Evolutionary conservation across 139 green algal genomes (phyloP).

Genomic region (Chlorella ohadii): DNA sequence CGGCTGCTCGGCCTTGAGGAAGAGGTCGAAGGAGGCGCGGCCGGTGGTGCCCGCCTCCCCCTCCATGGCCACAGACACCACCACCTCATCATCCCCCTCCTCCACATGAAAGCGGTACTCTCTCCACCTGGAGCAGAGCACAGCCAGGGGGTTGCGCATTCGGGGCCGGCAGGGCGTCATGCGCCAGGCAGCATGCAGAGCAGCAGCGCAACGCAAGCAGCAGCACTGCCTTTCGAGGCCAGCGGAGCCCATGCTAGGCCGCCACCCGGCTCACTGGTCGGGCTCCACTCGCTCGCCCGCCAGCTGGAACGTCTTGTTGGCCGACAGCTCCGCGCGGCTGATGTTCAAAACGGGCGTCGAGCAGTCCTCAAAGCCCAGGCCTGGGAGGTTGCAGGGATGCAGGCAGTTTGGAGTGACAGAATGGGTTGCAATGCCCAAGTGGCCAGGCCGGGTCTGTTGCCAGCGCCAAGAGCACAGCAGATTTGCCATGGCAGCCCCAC

Average conservation of each 20-base stretch:
- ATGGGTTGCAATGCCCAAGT: too few relatives aligned
- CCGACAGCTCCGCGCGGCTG: not conserved
- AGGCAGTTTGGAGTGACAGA: too few relatives aligned
- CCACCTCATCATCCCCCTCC: conserved; percentile 50
- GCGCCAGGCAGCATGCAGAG: not conserved
- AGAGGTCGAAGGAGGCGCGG: not conserved
- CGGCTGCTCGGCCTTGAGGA: conserved; percentile 16
- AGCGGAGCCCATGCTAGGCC: not conserved
- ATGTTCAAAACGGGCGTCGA: conserved; percentile 34
- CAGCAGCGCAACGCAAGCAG: not conserved
- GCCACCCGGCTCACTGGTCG: conserved; percentile 1
- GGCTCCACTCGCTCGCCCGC: conserved; percentile 39
- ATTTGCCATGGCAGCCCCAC: too few relatives aligned
- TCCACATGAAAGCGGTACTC: conserved; percentile 52
- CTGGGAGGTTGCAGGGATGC: not conserved
- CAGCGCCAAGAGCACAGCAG: not conserved
- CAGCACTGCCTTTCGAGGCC: not conserved
- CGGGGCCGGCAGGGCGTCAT: too few relatives aligned
- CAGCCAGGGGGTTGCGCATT: too few relatives aligned
- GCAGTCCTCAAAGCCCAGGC: conserved; percentile 59
- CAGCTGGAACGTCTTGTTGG: conserved; percentile 7
- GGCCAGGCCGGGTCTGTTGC: too few relatives aligned
- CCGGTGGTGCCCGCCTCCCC: not conserved
- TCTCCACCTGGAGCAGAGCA: conserved; percentile 41
- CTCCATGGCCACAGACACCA: conserved; percentile 48